Conservation (phyloP, 2,329 filamentous ascomycete species). For the Cladorrhinum sp. region DNA sequence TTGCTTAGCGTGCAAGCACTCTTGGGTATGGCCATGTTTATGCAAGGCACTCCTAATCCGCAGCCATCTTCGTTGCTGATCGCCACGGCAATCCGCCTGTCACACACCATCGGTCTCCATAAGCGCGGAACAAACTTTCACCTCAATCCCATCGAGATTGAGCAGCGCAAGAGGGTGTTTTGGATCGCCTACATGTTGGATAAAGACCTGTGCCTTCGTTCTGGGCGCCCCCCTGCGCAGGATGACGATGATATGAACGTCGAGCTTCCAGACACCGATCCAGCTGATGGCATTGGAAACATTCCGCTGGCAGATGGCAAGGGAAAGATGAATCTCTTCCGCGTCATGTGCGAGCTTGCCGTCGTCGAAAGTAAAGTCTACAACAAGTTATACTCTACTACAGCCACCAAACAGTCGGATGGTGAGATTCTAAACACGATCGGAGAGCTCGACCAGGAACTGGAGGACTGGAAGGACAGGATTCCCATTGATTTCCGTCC, state of each 20-base stretch:
- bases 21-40: conserved; percentile 87
- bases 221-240: conserved; percentile 58
- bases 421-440: conserved; percentile 94
- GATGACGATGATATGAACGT: conserved; percentile 84
- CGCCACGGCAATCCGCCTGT: conserved; percentile 82
- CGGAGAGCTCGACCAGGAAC: conserved; percentile 81
- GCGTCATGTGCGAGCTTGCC: conserved; percentile 86
- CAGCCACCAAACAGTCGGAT: conserved; percentile 85
- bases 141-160: conserved; percentile 87
- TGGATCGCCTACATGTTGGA: conserved; percentile 66
- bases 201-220: conserved; percentile 60
- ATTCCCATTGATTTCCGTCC: conserved; percentile 97
- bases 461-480: conserved; percentile 94
- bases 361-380: conserved; percentile 93
- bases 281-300: conserved; percentile 88
- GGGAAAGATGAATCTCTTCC: conserved; percentile 91
- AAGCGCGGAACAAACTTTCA: conserved; percentile 92
- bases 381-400: conserved; percentile 87
- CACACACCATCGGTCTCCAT: conserved; percentile 92
- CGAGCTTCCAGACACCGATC: conserved; percentile 86
- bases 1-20: conserved; percentile 91
- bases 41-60: conserved; percentile 94
- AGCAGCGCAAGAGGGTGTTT: conserved; percentile 71
- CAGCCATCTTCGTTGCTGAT: conserved; percentile 91
- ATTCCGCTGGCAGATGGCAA: conserved; percentile 86